Evolutionary conservation across 2,329 filamentous ascomycete genomes (phyloP), one percentile per base, ranked within the genome.

Genomic region (Incumbomyces lentus): DNA sequence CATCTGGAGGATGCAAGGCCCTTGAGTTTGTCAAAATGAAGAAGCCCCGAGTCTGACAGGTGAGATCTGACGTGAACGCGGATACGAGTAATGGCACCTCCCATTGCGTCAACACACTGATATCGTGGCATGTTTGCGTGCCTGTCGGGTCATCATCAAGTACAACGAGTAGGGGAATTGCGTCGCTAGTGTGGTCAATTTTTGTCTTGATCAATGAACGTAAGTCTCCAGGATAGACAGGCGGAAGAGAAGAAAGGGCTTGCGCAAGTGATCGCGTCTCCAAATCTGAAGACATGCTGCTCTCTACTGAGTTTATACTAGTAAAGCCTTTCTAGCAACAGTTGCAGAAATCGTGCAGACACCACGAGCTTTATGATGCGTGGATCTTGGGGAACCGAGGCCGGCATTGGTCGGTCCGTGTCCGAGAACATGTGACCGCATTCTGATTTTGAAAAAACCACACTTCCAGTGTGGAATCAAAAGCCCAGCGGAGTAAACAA

Each of bases 1-100:
- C 75, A 36, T 70, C 66, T 0, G 58, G 56, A 0, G 73, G 68
- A 16, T 71, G 73, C 2, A 79, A 59, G 0, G 76, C 76, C 3
- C 76, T 71, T 2, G 74, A 77, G 56, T 79, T 79, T 30, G 75
- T 79, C 5, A 78, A 64, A 51, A 79, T 77, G 62, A 79, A 79
- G 65, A 79, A 79, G 14, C 75, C 76, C 2, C 60, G 58, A 2
- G 62, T 62, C 12, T 44, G 34, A 31, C 14, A 19, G 2, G 41
- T 44, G 10, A 37, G n/a, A 32, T 44, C 31, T 22, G 41, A 44
- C 2, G 41, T 44, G 31, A 44, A 44, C 5, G 60, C 64, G 29
- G 59, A 59, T 2, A 57, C 58, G 50, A 78, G 71, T 53, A 76
- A 72, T 6, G 57, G 51, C 2, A 59, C 60, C 48, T 73, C 69